Evolutionary conservation across 164 flowering plant species (phyloP).

Genomic region (Berberis vulgaris): DNA sequence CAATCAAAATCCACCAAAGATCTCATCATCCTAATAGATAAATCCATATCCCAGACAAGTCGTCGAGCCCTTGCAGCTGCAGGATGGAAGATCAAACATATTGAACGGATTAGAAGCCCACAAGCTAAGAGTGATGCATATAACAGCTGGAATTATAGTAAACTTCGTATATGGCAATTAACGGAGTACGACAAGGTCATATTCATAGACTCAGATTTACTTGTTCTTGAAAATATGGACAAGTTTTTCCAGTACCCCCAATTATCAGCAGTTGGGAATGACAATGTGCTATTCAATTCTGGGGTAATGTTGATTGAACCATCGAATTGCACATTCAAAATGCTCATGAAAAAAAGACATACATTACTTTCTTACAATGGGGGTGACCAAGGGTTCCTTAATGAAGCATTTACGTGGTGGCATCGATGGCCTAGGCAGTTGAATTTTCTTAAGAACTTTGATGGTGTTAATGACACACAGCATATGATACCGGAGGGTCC

Average conservation of each 20-base stretch:
- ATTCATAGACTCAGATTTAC: constrained; percentile 70
- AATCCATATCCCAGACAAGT: constrained; percentile 27
- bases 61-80: constrained; percentile 38
- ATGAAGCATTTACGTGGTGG: constrained; percentile 86
- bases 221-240: constrained; percentile 52
- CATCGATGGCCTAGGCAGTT: constrained; percentile 20
- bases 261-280: constrained; percentile 9
- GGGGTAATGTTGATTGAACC: constrained; percentile 1
- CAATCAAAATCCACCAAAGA: constrained; percentile 50
- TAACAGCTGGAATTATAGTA: constrained; percentile 92
- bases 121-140: constrained; percentile 40
- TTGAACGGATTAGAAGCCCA: constrained; percentile 54
- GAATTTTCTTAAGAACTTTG: constrained; percentile 44
- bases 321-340: background rate
- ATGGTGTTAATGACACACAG: background rate
- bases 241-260: constrained; percentile 48
- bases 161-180: constrained; percentile 74
- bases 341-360: background rate
- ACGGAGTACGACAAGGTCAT: constrained; percentile 57
- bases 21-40: constrained; percentile 69
- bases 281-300: background rate
- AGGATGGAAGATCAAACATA: constrained; percentile 68
- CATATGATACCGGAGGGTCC: constrained; percentile 16
- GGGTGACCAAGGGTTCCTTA: constrained; percentile 36
- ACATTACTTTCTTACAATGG: background rate